Evolutionary conservation across 495 filamentous ascomycete species (phyloP).

Genomic region (Trichoderma asperelloides): DNA sequence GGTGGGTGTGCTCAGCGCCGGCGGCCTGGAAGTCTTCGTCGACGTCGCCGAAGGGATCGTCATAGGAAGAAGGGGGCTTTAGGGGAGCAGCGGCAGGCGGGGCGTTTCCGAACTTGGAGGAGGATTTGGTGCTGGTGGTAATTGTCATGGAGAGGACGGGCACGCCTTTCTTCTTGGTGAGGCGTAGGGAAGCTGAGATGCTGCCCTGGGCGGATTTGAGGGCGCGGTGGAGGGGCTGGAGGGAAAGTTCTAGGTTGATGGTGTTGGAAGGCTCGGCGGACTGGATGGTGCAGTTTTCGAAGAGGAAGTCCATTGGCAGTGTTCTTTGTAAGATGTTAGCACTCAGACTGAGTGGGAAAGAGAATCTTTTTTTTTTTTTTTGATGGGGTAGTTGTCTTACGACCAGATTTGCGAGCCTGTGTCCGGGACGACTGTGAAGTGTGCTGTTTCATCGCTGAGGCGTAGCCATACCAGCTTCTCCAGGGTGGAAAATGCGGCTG

Average conservation of each 20-base stretch:
- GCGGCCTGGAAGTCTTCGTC: constrained; percentile 31
- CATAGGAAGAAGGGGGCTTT: constrained; percentile 12
- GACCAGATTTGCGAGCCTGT: constrained; percentile 95
- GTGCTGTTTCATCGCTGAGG: constrained; percentile 73
- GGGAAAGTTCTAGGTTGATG: constrained; percentile 91
- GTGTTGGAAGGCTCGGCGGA: constrained; percentile 70
- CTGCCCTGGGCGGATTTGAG: constrained; percentile 75
- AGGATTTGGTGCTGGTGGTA: constrained; percentile 46
- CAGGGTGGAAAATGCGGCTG: constrained; percentile 73
- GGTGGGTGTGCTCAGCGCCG: constrained; percentile 25
- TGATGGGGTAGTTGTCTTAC: constrained; percentile 42
- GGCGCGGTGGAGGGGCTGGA: constrained; percentile 70
- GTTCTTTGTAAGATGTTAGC: constrained; percentile 20
- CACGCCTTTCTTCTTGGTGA: constrained; percentile 83
- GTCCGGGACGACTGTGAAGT: constrained; percentile 92
- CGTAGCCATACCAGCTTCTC: constrained; percentile 92
- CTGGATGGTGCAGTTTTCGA: constrained; percentile 80
- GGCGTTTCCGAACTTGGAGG: constrained; percentile 20
- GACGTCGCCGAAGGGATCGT: constrained; percentile 16
- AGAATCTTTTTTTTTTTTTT: too few relatives aligned
- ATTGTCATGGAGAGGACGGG: constrained; percentile 84
- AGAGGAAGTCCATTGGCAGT: constrained; percentile 67
- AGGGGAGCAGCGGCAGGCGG: constrained; percentile 13
- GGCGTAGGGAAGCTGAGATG: constrained; percentile 67
- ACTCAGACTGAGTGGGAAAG: background rate